Evolutionary conservation across 2,329 filamentous ascomycete genomes (phyloP), one percentile per base, ranked within the genome.

Genomic region (Hypoxylon sp.): DNA sequence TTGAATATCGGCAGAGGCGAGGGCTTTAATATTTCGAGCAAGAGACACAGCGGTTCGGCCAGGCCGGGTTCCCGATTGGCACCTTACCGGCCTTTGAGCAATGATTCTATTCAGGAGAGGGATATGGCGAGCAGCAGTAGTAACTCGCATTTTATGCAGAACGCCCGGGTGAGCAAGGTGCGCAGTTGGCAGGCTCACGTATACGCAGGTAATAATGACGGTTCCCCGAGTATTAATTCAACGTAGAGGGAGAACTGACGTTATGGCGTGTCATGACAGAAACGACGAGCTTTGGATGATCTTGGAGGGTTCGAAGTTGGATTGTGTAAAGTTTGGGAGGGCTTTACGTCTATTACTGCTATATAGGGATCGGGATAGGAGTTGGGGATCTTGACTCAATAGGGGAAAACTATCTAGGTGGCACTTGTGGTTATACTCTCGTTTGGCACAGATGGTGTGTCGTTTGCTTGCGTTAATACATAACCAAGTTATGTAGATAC

Each of bases 141-240:
- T 33, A 71, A 72, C 3, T 64, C 75, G 67, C 59, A 78, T 73
- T 69, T 73, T 22, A 66, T 74, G 57, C 74, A 73, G 46, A 75
- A 72, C 44, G 61, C 72, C 46, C 71, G 72, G 64, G 68, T 71
- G 52, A 74, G 73, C 65, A 78, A 80, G 72, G 76, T 75, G 49
- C 78, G 79, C 67, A 74, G 75, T 26, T 81, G 80, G 79, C 78
- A 81, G 65, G 72, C 78, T 42, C 76, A 78, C 36, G 74, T 79
- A 28, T 81, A 80, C 73, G 74, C 78, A 70, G 78, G 56, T 56
- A 73, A 61, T 52, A 48, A 30, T 45, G 36, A 49, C 32, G 60
- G 48, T 53, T 49, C 49, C 56, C 49, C 57, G 46, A 11, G 16
- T 51, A 59, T 48, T 61, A 55, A 63, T 56, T 36, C 16, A 45